Evolutionary conservation across 805 yeast genomes (phyloP), one percentile per base, ranked within the genome.

Genomic region (Yueomyces sp.): DNA sequence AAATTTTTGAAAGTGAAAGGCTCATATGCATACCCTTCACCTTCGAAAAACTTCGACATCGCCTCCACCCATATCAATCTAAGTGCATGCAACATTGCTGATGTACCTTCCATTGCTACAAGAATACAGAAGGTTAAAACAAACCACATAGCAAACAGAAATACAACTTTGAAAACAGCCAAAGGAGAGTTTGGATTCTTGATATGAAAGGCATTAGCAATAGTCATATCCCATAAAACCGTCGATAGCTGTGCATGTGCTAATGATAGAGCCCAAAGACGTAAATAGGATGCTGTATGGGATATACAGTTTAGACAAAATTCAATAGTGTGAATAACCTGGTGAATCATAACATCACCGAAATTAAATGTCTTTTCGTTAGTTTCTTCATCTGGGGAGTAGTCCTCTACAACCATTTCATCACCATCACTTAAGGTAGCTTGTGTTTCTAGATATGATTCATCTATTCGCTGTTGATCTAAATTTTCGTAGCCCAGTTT

Each of bases 41-140:
- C 99, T 59, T 84, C 92, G 57, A 88, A 92, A 67, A 82, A 94
- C 69, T 92, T 92, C 49, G 96, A 86, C 99, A 92, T 92, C 29
- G 96, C 81, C 68, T 92, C 99, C 49, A 92, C 98, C 99, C 99
- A 92, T 63, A 92, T 98, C 59, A 92, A 74, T 72, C 99, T 85
- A 59, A 92, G 74, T n/a, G 96, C 83, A 66, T 92, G 99, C 59
- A 92, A 74, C 98, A 92, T 92, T 34, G 98, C 98, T 28, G 96
- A 86, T 0, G 99, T 92, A 46, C 98, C 99, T 66, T 92, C 99
- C 99, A 92, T 92, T 43, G 84, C 69, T 11, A 92, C 97, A 57
- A 92, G 72, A 53, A 92, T 86, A 56, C 85, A 82, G 28, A 88
- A 90, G 0, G 98, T 90, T 48, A 92, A 69, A 3, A 76, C 76